Evolutionary conservation across 257 asterid species (phyloP).

Genomic region (Ajuga chamaepitys): DNA sequence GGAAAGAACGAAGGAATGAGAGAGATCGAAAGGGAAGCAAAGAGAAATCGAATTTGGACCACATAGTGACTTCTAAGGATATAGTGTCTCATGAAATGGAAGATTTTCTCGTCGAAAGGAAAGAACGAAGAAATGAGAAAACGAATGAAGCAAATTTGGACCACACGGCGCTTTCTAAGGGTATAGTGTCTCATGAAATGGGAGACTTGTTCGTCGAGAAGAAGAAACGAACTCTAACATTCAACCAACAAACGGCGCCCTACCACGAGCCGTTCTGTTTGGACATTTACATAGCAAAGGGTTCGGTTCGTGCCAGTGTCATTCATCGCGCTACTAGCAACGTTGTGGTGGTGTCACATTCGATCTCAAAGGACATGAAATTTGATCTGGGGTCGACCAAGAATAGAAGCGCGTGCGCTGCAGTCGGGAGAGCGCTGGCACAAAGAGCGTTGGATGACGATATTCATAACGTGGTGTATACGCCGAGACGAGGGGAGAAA

Average conservation of each 20-base stretch:
- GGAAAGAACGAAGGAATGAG: conserved; percentile 36
- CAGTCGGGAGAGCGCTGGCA: conserved; percentile 60
- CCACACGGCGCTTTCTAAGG: too few species aligned
- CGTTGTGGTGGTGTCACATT: conserved; percentile 72
- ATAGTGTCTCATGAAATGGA: conserved; percentile 27
- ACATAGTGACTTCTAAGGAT: too few species aligned
- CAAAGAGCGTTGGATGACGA: conserved; percentile 80
- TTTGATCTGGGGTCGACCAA: conserved; percentile 65
- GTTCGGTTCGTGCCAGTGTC: conserved; percentile 76
- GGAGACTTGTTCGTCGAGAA: conserved; percentile 22
- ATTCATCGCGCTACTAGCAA: conserved; percentile 83
- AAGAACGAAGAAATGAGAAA: too few species aligned
- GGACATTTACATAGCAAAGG: conserved; percentile 61
- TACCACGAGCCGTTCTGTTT: conserved; percentile 86
- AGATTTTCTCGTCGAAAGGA: conserved; percentile 11
- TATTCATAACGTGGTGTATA: conserved; percentile 64
- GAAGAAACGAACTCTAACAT: conserved; percentile 54
- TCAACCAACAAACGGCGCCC: conserved; percentile 72
- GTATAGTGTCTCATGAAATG: too few species aligned
- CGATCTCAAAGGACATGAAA: conserved; percentile 88
- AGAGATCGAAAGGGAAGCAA: too few species aligned
- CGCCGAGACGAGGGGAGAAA: conserved; percentile 67
- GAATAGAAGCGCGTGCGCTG: conserved; percentile 57
- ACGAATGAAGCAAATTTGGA: too few species aligned
- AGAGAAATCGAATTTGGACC: too few species aligned